Evolutionary conservation across 2,329 filamentous ascomycete species (phyloP).

Genomic region (Claviceps purpurea): DNA sequence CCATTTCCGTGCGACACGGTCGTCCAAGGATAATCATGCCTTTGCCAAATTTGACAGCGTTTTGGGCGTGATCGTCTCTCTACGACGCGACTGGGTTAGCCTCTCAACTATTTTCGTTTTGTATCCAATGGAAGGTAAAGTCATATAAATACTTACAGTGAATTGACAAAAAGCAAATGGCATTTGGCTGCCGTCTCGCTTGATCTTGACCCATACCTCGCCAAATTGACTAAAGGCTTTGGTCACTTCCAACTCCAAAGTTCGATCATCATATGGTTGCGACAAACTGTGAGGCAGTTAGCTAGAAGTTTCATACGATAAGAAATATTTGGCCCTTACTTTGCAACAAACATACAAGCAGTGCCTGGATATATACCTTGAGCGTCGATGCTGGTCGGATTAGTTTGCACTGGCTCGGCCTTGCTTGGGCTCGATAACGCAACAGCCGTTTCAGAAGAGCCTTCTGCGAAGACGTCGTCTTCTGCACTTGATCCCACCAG

Average conservation of each 20-base stretch:
- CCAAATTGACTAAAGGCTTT: conserved; percentile 40
- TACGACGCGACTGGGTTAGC: conserved; percentile 13
- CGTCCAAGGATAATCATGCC: conserved; percentile 40
- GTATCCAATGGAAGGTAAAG: too few species aligned
- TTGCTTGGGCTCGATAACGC: neutral
- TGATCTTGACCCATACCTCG: conserved; percentile 48
- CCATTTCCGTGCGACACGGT: conserved; percentile 45
- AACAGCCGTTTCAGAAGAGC: neutral
- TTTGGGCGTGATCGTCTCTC: conserved; percentile 34
- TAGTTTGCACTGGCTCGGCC: conserved; percentile 1
- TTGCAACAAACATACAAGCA: conserved; percentile 52
- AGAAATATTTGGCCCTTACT: conserved; percentile 32
- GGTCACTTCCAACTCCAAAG: conserved; percentile 39
- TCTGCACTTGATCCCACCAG: conserved; percentile 9
- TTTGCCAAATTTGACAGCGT: conserved; percentile 32
- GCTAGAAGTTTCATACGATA: neutral
- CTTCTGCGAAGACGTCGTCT: conserved; percentile 10
- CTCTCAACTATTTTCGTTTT: neutral
- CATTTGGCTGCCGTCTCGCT: conserved; percentile 42
- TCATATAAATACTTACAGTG: conserved; percentile 31
- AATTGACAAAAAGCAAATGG: conserved; percentile 53
- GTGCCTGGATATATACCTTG: conserved; percentile 39
- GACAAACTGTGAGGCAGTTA: conserved; percentile 30
- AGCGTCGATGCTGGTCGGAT: conserved; percentile 25
- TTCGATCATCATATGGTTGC: conserved; percentile 32